Conservation (phyloP, 2,329 filamentous ascomycete genomes). For the Stachybotrys chlorohalonatus region DNA sequence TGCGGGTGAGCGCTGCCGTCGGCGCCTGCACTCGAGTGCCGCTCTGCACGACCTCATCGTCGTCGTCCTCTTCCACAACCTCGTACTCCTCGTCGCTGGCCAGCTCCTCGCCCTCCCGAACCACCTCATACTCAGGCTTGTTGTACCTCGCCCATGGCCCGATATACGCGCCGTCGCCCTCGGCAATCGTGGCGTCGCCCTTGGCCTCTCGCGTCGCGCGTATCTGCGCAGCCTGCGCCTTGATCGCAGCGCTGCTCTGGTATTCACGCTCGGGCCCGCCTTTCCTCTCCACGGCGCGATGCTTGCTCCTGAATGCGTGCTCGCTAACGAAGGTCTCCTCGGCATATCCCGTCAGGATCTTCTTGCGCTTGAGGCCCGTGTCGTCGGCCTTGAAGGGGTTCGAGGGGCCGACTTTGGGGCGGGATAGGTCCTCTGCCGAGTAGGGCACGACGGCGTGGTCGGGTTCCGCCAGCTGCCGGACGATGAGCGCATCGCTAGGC, state of each 20-base stretch:
- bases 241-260: conserved; percentile 47
- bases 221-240: conserved; percentile 60
- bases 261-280: conserved; percentile 49
- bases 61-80: conserved; percentile 67
- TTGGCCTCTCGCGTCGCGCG: conserved; percentile 74
- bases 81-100: conserved; percentile 74
- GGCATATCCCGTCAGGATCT: conserved; percentile 75
- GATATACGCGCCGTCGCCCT: conserved; percentile 80
- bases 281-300: conserved; percentile 69
- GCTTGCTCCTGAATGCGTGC: conserved; percentile 78
- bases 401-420: conserved; percentile 56
- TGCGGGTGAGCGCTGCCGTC: conserved; percentile 39
- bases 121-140: conserved; percentile 63
- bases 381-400: conserved; percentile 66
- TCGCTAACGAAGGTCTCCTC: conserved; percentile 87
- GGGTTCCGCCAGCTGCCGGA: conserved; percentile 43
- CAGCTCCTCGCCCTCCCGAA: conserved; percentile 65
- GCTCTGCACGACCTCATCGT: conserved; percentile 58
- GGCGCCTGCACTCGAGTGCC: conserved; percentile 52
- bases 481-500: conserved; percentile 53
- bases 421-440: conserved; percentile 63
- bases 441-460: conserved; percentile 55
- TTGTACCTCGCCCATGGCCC: conserved; percentile 90
- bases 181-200: conserved; percentile 73
- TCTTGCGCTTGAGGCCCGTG: conserved; percentile 62